Evolutionary conservation across 352 stramenopile genomes (phyloP).

Genomic region (Pythium oligandrum): DNA sequence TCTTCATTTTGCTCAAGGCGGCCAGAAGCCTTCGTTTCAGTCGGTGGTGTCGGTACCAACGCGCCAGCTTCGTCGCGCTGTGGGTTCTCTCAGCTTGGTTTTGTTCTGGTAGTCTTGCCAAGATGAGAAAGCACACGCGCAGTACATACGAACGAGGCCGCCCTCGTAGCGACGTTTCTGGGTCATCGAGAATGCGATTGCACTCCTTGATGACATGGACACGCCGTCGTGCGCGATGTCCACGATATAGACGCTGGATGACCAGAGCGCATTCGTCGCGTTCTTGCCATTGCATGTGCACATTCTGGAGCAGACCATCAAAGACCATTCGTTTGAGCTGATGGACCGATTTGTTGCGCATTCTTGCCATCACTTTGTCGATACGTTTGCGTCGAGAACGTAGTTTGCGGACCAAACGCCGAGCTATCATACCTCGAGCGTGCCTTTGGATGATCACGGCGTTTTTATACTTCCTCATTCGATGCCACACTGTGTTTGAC

Average conservation of each 20-base stretch:
- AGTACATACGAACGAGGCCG: constrained; percentile 36
- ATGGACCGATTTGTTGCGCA: constrained; percentile 15
- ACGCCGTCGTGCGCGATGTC: constrained; percentile 32
- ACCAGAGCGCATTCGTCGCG: constrained; percentile 14
- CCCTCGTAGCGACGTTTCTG: constrained; percentile 26
- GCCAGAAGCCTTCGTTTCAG: constrained; percentile 18
- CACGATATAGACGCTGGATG: constrained; percentile 49
- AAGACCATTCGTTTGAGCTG: constrained; percentile 34
- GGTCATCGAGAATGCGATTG: constrained; percentile 29
- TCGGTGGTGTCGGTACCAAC: constrained; percentile 31
- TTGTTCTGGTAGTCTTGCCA: constrained; percentile 31
- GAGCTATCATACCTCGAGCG: constrained; percentile 34
- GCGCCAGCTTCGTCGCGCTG: constrained; percentile 22
- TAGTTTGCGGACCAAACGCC: constrained; percentile 27
- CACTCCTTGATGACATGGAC: constrained; percentile 29
- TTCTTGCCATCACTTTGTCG: constrained; percentile 25
- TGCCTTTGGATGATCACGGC: constrained; percentile 50
- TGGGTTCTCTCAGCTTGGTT: constrained; percentile 21
- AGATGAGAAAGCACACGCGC: constrained; percentile 47
- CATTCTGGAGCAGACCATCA: constrained; percentile 22
- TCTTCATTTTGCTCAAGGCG: constrained; percentile 29
- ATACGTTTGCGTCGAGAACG: constrained; percentile 32
- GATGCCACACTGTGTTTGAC: constrained; percentile 44
- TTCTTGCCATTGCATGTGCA: constrained; percentile 26
- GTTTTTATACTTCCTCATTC: constrained; percentile 35